phyloP scores from a whole-genome alignment of 352 stramenopile genomes.

The Stephanocyclus meneghinianus region DNA sequence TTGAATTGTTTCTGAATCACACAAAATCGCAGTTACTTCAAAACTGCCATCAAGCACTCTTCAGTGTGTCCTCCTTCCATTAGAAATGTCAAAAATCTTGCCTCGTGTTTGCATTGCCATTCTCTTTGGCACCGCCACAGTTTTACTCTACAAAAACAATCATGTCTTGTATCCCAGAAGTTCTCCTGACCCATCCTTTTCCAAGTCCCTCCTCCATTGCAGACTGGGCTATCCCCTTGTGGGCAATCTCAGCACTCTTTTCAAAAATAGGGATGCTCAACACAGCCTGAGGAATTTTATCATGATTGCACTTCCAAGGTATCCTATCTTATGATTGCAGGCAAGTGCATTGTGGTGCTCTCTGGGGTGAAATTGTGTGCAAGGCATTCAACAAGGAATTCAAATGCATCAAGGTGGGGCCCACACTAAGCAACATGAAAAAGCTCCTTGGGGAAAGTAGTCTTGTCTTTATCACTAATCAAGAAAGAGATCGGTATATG shows the following conservation, averaged over 20 bases:
- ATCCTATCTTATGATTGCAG: constrained; percentile 14
- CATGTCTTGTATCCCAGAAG: constrained; percentile 21
- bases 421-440: not conserved
- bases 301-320: constrained; percentile 7
- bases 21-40: too few species aligned
- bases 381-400: constrained; percentile 41
- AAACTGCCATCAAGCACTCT: too few species aligned
- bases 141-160: constrained; percentile 20
- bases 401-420: constrained; percentile 14
- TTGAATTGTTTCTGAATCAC: too few species aligned
- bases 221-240: constrained; percentile 48
- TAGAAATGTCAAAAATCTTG: constrained; percentile 8
- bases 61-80: constrained; percentile 10
- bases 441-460: constrained; percentile 14
- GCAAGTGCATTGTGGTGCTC: constrained; percentile 21
- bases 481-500: constrained; percentile 34
- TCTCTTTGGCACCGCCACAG: constrained; percentile 22
- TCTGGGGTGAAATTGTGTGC: constrained; percentile 47
- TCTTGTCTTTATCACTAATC: constrained; percentile 40
- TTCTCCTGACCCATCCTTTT: constrained; percentile 25
- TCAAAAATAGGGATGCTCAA: constrained; percentile 12
- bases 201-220: constrained; percentile 39
- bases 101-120: constrained; percentile 28
- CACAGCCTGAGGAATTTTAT: constrained; percentile 23
- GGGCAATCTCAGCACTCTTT: constrained; percentile 23